These are phyloP conservation scores for Shiraia bambusicola DNA, from an alignment of 2,329 filamentous ascomycete genomes.

Conservation along the genomic window DNA sequence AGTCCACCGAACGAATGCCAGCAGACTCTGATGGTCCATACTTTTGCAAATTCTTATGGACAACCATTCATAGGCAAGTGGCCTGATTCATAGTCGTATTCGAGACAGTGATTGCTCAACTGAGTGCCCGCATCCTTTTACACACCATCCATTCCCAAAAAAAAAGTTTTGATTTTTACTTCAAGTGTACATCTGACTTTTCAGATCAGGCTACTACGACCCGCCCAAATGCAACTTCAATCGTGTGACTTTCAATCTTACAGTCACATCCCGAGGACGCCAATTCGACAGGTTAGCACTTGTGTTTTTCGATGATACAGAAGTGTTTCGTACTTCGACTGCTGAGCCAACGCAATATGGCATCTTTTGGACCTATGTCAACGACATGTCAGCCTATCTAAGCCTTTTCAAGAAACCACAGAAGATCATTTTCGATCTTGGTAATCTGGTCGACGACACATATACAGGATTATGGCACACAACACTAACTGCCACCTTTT, in stretches of 20 bases:
- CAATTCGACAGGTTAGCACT: conserved; percentile 76
- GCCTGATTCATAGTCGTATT: background rate
- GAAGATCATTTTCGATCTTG: conserved; percentile 75
- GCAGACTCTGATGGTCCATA: conserved; percentile 66
- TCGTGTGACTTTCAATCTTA: conserved; percentile 73
- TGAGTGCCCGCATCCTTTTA: background rate
- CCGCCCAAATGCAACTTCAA: conserved; percentile 73
- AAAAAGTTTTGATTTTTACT: too few relatives aligned
- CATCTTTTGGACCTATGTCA: conserved; percentile 74
- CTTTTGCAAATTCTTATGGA: conserved; percentile 73
- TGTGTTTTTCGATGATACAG: conserved; percentile 74
- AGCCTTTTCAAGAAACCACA: conserved; percentile 68
- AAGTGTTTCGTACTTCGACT: conserved; percentile 82
- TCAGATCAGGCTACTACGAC: conserved; percentile 57
- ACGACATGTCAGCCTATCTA: conserved; percentile 74
- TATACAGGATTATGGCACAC: conserved; percentile 76
- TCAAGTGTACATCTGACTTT: conserved; percentile 7
- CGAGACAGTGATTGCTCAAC: background rate
- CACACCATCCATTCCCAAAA: too few relatives aligned
- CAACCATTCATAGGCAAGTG: conserved; percentile 67
- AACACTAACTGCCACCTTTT: conserved; percentile 73
- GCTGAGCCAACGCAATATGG: conserved; percentile 72
- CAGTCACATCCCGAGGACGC: conserved; percentile 67
- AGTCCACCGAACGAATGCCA: conserved; percentile 52
- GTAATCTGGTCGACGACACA: conserved; percentile 66